These are phyloP conservation scores for Mortierella claussenii DNA, from an alignment of 192 early-diverging fungal genomes.

Conservation along the genomic window DNA sequence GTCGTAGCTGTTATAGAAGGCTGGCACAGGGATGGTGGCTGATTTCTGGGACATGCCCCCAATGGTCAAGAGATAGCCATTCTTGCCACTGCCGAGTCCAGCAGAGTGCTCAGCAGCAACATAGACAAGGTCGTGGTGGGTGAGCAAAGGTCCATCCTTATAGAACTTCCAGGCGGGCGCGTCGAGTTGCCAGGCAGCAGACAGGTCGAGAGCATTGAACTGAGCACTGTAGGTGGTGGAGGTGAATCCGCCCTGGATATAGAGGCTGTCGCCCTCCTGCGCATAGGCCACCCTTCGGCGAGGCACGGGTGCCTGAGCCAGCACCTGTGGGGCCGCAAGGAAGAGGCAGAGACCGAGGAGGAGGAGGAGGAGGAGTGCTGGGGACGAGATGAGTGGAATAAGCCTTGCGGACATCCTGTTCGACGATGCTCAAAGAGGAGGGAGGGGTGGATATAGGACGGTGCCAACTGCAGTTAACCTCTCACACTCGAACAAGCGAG, in stretches of 20 bases:
- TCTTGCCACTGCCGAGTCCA: constrained; percentile 3
- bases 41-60: constrained; percentile 6
- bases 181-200: constrained; percentile 9
- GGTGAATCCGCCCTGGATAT: constrained; percentile 34
- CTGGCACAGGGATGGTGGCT: background rate
- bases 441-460: background rate
- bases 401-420: too few relatives aligned
- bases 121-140: constrained; percentile 21
- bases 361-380: background rate
- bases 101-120: constrained; percentile 7
- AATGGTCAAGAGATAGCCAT: constrained; percentile 7
- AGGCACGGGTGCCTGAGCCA: background rate
- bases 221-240: background rate
- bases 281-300: constrained; percentile 19
- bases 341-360: background rate
- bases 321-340: background rate
- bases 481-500: too few relatives aligned
- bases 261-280: constrained; percentile 8
- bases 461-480: too few relatives aligned
- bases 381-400: too few relatives aligned
- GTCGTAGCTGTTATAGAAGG: constrained; percentile 16
- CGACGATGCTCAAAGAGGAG: background rate
- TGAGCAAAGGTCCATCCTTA: constrained; percentile 1
- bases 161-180: constrained; percentile 2
- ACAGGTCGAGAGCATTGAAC: constrained; percentile 15